Conservation (phyloP, 2,329 filamentous ascomycete genomes). For the Furcasterigmium furcatum region DNA sequence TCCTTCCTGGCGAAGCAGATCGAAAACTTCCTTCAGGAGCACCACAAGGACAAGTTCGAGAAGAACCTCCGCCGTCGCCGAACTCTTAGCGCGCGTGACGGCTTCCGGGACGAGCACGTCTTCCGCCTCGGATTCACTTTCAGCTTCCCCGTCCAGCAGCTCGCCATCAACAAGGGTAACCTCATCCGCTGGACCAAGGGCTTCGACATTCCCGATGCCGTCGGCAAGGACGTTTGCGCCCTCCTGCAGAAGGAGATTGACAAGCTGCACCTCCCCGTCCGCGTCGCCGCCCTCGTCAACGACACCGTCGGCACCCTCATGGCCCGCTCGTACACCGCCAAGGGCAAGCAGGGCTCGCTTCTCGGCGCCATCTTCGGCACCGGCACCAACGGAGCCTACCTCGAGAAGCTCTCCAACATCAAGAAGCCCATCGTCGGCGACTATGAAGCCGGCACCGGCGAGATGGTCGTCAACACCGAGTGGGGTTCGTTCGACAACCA, state of each 20-base stretch:
- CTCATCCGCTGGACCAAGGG: slow-evolving; percentile 98
- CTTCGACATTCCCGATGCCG: slow-evolving; percentile 91
- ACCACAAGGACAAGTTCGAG: slow-evolving; percentile 85
- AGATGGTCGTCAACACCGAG: slow-evolving; percentile 98
- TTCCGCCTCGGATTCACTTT: slow-evolving; percentile 99
- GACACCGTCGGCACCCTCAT: slow-evolving; percentile 97
- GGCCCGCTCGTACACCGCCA: slow-evolving; percentile 93
- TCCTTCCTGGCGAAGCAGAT: slow-evolving; percentile 91
- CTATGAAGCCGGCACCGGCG: slow-evolving; percentile 76
- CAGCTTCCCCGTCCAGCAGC: slow-evolving; percentile 92
- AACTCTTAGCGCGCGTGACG: slow-evolving; percentile 55
- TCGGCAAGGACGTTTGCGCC: slow-evolving; percentile 92
- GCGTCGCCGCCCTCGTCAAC: slow-evolving; percentile 94
- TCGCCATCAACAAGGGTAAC: slow-evolving; percentile 91
- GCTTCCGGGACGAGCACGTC: slow-evolving; percentile 68
- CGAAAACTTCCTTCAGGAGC: slow-evolving; percentile 78
- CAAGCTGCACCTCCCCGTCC: slow-evolving; percentile 79
- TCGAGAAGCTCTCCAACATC: slow-evolving; percentile 85
- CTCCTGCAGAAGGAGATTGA: slow-evolving; percentile 89
- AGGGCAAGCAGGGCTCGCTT: slow-evolving; percentile 79
- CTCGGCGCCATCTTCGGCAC: slow-evolving; percentile 94
- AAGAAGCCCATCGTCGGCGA: slow-evolving; percentile 70
- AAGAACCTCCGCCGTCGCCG: slow-evolving; percentile 63
- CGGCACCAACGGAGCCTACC: slow-evolving; percentile 83
- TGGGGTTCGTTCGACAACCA: slow-evolving; percentile 99